These are phyloP conservation scores for Penicillium taxi DNA, from an alignment of 495 filamentous ascomycete genomes.

Conservation along the genomic window DNA sequence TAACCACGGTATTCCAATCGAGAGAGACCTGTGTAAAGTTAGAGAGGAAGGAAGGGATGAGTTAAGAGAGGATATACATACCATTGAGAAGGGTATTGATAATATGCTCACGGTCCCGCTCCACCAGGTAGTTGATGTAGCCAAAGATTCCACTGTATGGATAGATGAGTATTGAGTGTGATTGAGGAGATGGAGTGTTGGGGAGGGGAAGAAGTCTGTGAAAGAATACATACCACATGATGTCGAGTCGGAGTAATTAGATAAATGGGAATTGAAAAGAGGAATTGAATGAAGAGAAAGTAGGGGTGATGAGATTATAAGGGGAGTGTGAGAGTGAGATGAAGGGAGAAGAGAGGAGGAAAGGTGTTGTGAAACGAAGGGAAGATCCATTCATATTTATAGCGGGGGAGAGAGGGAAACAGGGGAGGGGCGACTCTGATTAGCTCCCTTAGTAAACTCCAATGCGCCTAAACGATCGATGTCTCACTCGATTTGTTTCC, in stretches of 20 bases:
- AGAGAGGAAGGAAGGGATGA: slow-evolving; percentile 1
- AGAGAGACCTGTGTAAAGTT: slow-evolving; percentile 51
- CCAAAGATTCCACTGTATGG: slow-evolving; percentile 99
- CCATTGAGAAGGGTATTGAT: slow-evolving; percentile 94
- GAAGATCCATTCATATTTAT: slow-evolving; percentile 21
- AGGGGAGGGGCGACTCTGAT: slow-evolving; percentile 14
- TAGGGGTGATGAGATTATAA: slow-evolving; percentile 5
- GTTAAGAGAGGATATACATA: slow-evolving; percentile 30
- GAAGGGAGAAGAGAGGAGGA: slow-evolving; percentile 3
- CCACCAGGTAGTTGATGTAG: slow-evolving; percentile 84
- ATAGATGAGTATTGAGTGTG: slow-evolving; percentile 3
- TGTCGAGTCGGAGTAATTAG: slow-evolving; percentile 9
- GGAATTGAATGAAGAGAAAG: slow-evolving; percentile 3
- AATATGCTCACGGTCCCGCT: slow-evolving; percentile 93
- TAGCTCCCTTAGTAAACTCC: slow-evolving; percentile 5
- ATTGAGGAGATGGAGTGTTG: neutral
- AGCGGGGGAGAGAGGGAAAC: slow-evolving; percentile 12
- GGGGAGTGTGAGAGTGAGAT: too few species aligned
- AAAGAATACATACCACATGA: slow-evolving; percentile 31
- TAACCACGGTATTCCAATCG: slow-evolving; percentile 95
- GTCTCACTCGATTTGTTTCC: slow-evolving; percentile 2
- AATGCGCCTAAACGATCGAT: slow-evolving; percentile 2
- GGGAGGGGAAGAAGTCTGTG: neutral
- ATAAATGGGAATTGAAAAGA: slow-evolving; percentile 2
- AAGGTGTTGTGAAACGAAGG: slow-evolving; percentile 5